A percentile compares a stretch with the other conserved stretches of the same genome.
These are phyloP conservation scores for Rubroshorea leprosula DNA, from an alignment of 345 rosid species.

Conservation along the genomic window DNA sequence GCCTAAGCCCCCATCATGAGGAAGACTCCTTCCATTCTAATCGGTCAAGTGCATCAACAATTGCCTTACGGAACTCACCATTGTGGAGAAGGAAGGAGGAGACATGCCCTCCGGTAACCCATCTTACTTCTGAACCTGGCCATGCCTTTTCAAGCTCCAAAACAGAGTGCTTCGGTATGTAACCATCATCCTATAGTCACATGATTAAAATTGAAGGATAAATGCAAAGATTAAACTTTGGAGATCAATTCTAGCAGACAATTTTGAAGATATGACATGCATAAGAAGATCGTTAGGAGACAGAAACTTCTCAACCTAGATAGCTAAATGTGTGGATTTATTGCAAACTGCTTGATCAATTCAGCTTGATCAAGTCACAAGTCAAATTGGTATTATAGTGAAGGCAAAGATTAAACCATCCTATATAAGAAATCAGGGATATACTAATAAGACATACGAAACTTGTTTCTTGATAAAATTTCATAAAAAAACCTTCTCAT, in stretches of 20 bases:
- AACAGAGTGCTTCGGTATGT: constrained; percentile 92
- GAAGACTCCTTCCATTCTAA: constrained; percentile 76
- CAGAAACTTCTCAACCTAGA: too few species aligned
- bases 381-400: too few species aligned
- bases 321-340: too few species aligned
- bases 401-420: not conserved
- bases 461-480: not conserved
- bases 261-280: not conserved
- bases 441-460: not conserved
- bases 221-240: not conserved
- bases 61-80: constrained; percentile 76
- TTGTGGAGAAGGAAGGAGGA: constrained; percentile 83
- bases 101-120: constrained; percentile 98
- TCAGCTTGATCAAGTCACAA: not conserved
- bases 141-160: constrained; percentile 95
- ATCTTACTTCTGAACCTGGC: constrained; percentile 99
- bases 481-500: not conserved
- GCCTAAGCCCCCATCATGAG: constrained; percentile 26
- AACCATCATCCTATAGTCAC: constrained; percentile 77
- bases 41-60: constrained; percentile 70
- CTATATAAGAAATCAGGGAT: not conserved
- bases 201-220: not conserved
- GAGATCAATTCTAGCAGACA: constrained; percentile 3
- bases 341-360: too few species aligned
- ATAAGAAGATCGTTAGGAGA: not conserved